phyloP scores from a whole-genome alignment of 495 filamentous ascomycete species.

The Choiromyces venosus region DNA sequence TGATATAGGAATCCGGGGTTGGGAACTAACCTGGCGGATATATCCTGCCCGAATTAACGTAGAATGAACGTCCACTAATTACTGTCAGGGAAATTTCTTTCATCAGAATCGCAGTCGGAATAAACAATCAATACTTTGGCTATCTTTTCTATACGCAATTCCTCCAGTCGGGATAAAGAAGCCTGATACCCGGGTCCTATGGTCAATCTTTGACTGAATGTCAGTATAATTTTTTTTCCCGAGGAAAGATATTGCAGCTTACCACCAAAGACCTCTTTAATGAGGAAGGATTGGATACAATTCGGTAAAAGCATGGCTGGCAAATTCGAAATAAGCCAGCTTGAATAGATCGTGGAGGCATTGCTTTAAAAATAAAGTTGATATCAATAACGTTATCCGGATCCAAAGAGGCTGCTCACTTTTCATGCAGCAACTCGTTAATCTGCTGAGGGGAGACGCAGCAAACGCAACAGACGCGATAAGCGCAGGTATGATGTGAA shows the following conservation, averaged over 20 bases:
- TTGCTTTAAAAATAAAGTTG: neutral
- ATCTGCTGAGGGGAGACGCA: neutral
- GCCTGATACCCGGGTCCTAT: conserved; percentile 59
- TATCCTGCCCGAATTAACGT: conserved; percentile 73
- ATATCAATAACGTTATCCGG: neutral
- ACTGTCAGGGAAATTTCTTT: neutral
- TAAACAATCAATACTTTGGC: conserved; percentile 41
- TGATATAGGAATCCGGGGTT: neutral
- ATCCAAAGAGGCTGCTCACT: neutral
- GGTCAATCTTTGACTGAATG: conserved; percentile 48
- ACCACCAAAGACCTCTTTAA: conserved; percentile 13
- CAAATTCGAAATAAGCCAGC: conserved; percentile 5
- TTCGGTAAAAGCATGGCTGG: conserved; percentile 5
- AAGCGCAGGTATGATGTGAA: neutral
- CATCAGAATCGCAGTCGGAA: neutral
- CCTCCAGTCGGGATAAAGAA: conserved; percentile 75
- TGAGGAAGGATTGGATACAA: conserved; percentile 28
- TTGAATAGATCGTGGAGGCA: conserved; percentile 5
- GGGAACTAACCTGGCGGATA: conserved; percentile 60
- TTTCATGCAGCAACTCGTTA: neutral
- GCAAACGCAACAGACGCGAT: conserved; percentile 6
- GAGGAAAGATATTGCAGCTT: neutral
- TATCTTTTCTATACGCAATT: conserved; percentile 53
- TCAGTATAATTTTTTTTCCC: neutral
- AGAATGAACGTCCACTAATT: conserved; percentile 60